phyloP scores from a whole-genome alignment of 495 filamentous ascomycete genomes.

The Jackrogersella minutella region DNA sequence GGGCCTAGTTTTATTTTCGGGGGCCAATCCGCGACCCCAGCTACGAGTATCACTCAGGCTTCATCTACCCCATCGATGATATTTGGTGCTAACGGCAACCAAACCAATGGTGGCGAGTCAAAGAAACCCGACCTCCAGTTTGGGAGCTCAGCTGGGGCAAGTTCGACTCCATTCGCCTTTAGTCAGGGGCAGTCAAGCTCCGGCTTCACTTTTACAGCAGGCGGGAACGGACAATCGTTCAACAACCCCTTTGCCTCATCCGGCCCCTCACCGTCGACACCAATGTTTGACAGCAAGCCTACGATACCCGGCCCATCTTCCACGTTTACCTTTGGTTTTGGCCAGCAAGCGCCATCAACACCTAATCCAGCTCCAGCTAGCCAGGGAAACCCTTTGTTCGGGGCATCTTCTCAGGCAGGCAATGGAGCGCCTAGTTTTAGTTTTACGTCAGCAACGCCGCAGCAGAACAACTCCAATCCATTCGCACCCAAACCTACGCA shows the following conservation, averaged over 20 bases:
- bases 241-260: slow-evolving; percentile 54
- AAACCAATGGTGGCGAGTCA: slow-evolving; percentile 19
- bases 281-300: slow-evolving; percentile 34
- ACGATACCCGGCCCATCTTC: slow-evolving; percentile 46
- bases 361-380: slow-evolving; percentile 40
- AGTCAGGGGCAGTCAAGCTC: slow-evolving; percentile 19
- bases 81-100: slow-evolving; percentile 26
- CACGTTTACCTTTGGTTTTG: slow-evolving; percentile 47
- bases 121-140: slow-evolving; percentile 40
- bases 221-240: slow-evolving; percentile 41
- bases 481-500: slow-evolving; percentile 32
- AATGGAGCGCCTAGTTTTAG: slow-evolving; percentile 41
- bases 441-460: slow-evolving; percentile 33
- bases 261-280: slow-evolving; percentile 16
- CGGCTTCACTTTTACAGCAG: slow-evolving; percentile 53
- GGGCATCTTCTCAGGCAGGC: slow-evolving; percentile 17
- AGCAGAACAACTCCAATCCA: slow-evolving; percentile 24
- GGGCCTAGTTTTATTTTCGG: slow-evolving; percentile 41
- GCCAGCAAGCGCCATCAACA: slow-evolving; percentile 34
- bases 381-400: slow-evolving; percentile 33
- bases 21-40: slow-evolving; percentile 8
- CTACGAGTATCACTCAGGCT: slow-evolving; percentile 13
- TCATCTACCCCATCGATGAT: slow-evolving; percentile 16
- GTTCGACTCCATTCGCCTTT: slow-evolving; percentile 36
- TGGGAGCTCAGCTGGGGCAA: slow-evolving; percentile 18